These are phyloP conservation scores for Colletotrichum lupini DNA, from an alignment of 2,329 filamentous ascomycete genomes.

Conservation along the genomic window DNA sequence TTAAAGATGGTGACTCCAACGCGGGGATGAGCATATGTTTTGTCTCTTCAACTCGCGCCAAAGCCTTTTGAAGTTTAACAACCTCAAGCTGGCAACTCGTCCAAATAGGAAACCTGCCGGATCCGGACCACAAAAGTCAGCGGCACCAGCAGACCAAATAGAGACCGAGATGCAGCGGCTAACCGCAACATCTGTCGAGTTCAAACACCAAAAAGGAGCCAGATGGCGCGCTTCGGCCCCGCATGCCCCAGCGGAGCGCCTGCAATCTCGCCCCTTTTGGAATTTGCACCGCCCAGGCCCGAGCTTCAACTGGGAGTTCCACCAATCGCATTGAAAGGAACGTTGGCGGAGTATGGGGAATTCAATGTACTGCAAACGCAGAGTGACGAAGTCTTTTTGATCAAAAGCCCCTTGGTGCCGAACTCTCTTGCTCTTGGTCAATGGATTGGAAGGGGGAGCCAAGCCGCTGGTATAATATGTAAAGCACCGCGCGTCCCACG, in stretches of 20 bases:
- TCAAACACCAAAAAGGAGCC: neutral
- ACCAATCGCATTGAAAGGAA: slow-evolving; percentile 20
- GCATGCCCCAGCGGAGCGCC: slow-evolving; percentile 19
- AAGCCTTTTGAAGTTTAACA: neutral
- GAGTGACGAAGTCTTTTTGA: slow-evolving; percentile 9
- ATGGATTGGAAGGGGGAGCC: neutral
- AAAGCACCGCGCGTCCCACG: neutral
- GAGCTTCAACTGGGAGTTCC: slow-evolving; percentile 7
- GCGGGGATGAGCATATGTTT: neutral
- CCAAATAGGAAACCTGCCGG: neutral
- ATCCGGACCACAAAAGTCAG: neutral
- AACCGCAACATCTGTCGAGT: neutral
- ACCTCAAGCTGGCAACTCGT: neutral
- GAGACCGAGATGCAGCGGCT: neutral
- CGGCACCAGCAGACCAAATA: neutral
- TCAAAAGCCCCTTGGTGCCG: neutral
- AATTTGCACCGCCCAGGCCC: slow-evolving; percentile 8
- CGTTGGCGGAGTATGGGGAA: neutral
- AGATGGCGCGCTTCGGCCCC: neutral
- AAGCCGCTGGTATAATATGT: slow-evolving; percentile 9
- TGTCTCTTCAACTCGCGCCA: neutral
- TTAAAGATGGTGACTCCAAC: neutral
- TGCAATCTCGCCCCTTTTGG: slow-evolving; percentile 25
- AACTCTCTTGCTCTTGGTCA: neutral
- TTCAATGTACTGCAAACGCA: slow-evolving; percentile 30